Evolutionary conservation across 352 stramenopile species (phyloP).

Genomic region (Phytophthora citrophthora): DNA sequence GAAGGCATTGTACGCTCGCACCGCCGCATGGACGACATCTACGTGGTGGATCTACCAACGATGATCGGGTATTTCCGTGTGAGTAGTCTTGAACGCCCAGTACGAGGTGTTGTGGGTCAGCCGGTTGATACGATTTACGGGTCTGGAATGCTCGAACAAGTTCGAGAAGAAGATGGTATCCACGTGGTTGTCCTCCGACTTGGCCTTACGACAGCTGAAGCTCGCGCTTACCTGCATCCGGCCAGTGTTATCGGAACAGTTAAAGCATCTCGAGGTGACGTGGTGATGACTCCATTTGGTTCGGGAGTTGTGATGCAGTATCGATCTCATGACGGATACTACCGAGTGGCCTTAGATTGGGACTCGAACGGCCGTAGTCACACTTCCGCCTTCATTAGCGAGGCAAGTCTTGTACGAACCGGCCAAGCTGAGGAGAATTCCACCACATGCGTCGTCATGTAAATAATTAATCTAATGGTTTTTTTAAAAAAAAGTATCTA

Average conservation of each 20-base stretch:
- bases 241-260: constrained; percentile 56
- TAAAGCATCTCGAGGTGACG: constrained; percentile 73
- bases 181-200: constrained; percentile 77
- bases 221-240: constrained; percentile 71
- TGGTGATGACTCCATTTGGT: constrained; percentile 82
- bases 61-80: constrained; percentile 61
- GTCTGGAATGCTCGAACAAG: constrained; percentile 63
- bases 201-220: constrained; percentile 51
- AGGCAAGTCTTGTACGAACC: constrained; percentile 61
- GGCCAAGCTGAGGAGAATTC: constrained; percentile 63
- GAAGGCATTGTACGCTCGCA: constrained; percentile 60
- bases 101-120: constrained; percentile 62
- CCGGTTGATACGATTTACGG: constrained; percentile 76
- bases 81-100: constrained; percentile 37
- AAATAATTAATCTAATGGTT: constrained; percentile 21
- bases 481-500: no score
- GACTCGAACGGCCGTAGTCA: constrained; percentile 58
- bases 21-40: constrained; percentile 58
- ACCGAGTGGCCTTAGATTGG: constrained; percentile 77
- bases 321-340: constrained; percentile 64
- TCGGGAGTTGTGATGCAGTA: constrained; percentile 76
- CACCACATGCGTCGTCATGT: constrained; percentile 79
- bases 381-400: constrained; percentile 68
- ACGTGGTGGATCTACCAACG: constrained; percentile 52
- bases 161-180: constrained; percentile 69